Percentiles rank a stretch among this genome's conserved stretches.
These are phyloP conservation scores for Cutaneotrichosporon daszewskae DNA, from an alignment of 1,284 basidiomycete species.

Conservation along the genomic window DNA sequence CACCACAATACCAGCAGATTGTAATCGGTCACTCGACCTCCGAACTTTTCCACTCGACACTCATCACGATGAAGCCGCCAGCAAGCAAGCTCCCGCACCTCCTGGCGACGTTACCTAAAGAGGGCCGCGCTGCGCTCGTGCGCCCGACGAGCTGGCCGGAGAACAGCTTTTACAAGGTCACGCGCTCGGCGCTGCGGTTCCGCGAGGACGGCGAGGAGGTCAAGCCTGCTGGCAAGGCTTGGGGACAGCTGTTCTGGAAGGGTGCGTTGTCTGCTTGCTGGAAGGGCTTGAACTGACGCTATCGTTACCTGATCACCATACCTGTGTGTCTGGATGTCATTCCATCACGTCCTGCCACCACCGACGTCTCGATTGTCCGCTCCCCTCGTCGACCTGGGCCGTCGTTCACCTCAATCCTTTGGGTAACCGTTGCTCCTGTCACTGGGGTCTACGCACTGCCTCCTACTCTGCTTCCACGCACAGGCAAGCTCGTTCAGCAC, in stretches of 20 bases:
- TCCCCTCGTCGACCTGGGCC: no score
- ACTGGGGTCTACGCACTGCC: no score
- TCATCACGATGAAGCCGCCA: constrained; percentile 7
- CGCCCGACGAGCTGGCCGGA: constrained; percentile 22
- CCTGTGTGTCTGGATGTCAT: not conserved
- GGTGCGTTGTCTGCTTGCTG: constrained; percentile 17
- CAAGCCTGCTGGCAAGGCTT: constrained; percentile 25
- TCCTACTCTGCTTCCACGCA: not conserved
- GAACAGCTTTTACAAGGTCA: constrained; percentile 34
- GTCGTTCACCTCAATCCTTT: not conserved
- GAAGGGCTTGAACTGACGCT: not conserved
- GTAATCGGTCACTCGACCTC: not conserved
- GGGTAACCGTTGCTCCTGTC: no score
- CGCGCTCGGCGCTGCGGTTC: constrained; percentile 29
- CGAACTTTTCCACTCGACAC: constrained; percentile 3
- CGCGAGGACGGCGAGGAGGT: constrained; percentile 7
- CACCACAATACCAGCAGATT: not conserved
- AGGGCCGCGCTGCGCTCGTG: constrained; percentile 25
- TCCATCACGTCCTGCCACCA: not conserved
- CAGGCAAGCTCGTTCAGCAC: constrained; percentile 10
- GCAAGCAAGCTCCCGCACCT: constrained; percentile 25
- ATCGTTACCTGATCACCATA: not conserved
- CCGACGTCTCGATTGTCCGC: not conserved
- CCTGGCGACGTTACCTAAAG: constrained; percentile 28
- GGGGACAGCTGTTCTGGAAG: constrained; percentile 33